Conservation (phyloP, 371 early-diverging fungal genomes). For the Mucor racemosus region DNA sequence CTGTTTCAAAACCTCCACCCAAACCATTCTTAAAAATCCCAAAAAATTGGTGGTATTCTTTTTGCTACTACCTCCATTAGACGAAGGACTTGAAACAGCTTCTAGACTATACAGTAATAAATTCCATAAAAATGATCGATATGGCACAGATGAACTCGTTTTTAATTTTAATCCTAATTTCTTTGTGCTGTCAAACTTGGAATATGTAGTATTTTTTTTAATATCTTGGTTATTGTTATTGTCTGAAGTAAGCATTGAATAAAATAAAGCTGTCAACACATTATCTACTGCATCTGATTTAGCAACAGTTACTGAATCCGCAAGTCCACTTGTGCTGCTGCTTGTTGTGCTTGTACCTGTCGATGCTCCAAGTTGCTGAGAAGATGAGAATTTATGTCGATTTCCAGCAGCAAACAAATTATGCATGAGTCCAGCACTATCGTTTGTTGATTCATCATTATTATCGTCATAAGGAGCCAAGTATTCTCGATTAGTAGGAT, state of each 20-base stretch:
- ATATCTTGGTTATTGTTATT: neutral
- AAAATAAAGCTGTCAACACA: constrained; percentile 29
- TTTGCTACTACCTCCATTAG: neutral
- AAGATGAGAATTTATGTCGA: neutral
- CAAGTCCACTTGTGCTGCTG: constrained; percentile 3
- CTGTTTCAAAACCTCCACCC: constrained; percentile 66
- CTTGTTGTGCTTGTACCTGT: constrained; percentile 1
- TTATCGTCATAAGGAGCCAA: constrained; percentile 40
- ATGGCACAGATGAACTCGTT: constrained; percentile 63
- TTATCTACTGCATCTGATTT: constrained; percentile 37
- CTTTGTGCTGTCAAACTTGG: constrained; percentile 17
- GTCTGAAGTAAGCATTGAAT: neutral
- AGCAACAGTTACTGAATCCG: constrained; percentile 17
- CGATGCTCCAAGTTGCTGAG: neutral
- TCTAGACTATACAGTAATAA: constrained; percentile 60
- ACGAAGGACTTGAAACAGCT: constrained; percentile 39
- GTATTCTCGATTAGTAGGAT: constrained; percentile 50
- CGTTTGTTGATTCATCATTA: constrained; percentile 14
- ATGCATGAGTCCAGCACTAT: constrained; percentile 27
- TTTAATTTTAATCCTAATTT: constrained; percentile 56
- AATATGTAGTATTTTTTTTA: neutral
- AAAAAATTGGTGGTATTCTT: constrained; percentile 44
- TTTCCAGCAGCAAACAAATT: constrained; percentile 25
- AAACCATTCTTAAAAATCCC: constrained; percentile 65
- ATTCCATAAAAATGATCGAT: constrained; percentile 73